phyloP scores from a whole-genome alignment of 805 yeast genomes.

The Komagataella pseudopastoris region DNA sequence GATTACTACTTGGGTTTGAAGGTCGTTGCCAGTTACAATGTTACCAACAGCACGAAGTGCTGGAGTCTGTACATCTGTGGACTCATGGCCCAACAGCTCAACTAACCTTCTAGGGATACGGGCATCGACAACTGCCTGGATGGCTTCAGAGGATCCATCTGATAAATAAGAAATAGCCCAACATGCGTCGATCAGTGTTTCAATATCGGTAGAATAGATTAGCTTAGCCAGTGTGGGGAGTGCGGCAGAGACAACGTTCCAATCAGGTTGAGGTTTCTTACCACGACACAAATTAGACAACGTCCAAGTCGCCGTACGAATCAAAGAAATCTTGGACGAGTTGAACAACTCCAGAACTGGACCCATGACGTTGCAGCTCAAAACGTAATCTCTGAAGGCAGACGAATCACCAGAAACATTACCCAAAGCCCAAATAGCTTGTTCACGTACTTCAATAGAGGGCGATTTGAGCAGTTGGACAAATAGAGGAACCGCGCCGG shows the following conservation, averaged over 20 bases:
- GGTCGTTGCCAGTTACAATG: slow-evolving; percentile 93
- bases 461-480: slow-evolving; percentile 70
- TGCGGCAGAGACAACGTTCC: slow-evolving; percentile 77
- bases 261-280: slow-evolving; percentile 90
- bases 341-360: slow-evolving; percentile 74
- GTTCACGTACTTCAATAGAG: slow-evolving; percentile 89
- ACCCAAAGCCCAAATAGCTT: slow-evolving; percentile 98
- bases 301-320: slow-evolving; percentile 98
- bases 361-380: slow-evolving; percentile 75
- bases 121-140: slow-evolving; percentile 93
- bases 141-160: slow-evolving; percentile 87
- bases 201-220: slow-evolving; percentile 82
- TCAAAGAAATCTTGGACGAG: slow-evolving; percentile 74
- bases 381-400: slow-evolving; percentile 77
- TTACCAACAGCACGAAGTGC: slow-evolving; percentile 96
- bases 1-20: slow-evolving; percentile 90
- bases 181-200: slow-evolving; percentile 92
- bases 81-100: slow-evolving; percentile 74
- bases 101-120: slow-evolving; percentile 91
- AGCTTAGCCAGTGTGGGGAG: slow-evolving; percentile 86
- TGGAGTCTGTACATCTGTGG: slow-evolving; percentile 87
- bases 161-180: slow-evolving; percentile 96
- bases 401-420: slow-evolving; percentile 98
- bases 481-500: slow-evolving; percentile 88
- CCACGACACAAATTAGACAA: slow-evolving; percentile 94